A percentile compares a stretch with the other conserved stretches of the same genome.
phyloP scores from a whole-genome alignment of 768 basidiomycete species.

The Rubroboletus pulcherrimus region DNA sequence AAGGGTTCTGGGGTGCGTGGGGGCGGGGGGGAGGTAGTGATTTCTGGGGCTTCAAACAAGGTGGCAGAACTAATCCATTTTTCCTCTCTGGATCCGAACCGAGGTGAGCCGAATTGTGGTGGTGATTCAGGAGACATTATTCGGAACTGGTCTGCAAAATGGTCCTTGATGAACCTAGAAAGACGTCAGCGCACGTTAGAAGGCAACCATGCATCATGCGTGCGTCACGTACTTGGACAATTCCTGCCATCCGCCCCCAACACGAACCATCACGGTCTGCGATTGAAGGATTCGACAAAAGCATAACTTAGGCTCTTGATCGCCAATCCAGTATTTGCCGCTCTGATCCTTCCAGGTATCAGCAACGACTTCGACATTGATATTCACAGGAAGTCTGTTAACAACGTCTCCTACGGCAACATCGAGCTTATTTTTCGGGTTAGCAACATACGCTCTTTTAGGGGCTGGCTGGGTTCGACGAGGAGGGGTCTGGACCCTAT shows the following conservation, averaged over 20 bases:
- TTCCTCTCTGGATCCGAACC: slow-evolving; percentile 50
- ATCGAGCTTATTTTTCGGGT: slow-evolving; percentile 89
- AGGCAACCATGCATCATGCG: neutral
- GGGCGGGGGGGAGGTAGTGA: slow-evolving; percentile 33
- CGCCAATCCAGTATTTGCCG: slow-evolving; percentile 95
- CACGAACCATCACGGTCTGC: slow-evolving; percentile 93
- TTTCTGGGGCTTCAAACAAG: slow-evolving; percentile 54
- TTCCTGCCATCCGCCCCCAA: slow-evolving; percentile 93
- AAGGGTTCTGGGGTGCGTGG: slow-evolving; percentile 70
- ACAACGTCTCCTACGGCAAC: slow-evolving; percentile 90
- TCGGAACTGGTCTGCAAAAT: slow-evolving; percentile 81
- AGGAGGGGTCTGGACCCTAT: slow-evolving; percentile 45
- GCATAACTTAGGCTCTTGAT: slow-evolving; percentile 84
- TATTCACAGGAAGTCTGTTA: slow-evolving; percentile 81
- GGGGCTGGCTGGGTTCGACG: slow-evolving; percentile 36
- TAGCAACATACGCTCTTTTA: slow-evolving; percentile 74
- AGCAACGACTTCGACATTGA: slow-evolving; percentile 75
- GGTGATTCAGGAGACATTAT: slow-evolving; percentile 62
- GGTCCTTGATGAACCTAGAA: slow-evolving; percentile 76
- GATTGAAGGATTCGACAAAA: slow-evolving; percentile 90
- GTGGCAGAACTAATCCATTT: slow-evolving; percentile 83
- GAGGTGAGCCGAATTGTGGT: slow-evolving; percentile 41
- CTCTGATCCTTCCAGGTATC: slow-evolving; percentile 91
- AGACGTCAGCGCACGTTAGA: slow-evolving; percentile 5
- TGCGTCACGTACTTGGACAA: slow-evolving; percentile 68